Conservation (phyloP, 768 basidiomycete species). For the Plicaturopsis crispa region DNA sequence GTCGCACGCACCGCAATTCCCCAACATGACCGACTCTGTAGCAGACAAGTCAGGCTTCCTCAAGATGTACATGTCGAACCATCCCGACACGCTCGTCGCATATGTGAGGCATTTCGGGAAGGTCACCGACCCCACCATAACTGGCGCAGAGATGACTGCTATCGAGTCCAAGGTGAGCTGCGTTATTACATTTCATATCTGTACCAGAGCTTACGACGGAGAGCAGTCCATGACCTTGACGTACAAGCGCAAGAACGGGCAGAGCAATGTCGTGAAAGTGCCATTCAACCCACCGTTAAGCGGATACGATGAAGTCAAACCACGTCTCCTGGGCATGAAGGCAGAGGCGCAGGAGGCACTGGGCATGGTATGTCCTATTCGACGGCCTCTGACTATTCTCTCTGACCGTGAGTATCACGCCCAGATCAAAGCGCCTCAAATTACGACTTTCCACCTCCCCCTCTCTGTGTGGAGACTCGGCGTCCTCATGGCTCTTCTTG, state of each 20-base stretch:
- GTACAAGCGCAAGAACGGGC: constrained; percentile 46
- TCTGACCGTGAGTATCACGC: constrained; percentile 2
- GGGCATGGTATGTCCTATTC: constrained; percentile 53
- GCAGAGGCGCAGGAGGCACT: constrained; percentile 71
- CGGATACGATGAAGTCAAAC: constrained; percentile 79
- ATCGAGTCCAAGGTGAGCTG: constrained; percentile 57
- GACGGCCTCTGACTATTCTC: background rate
- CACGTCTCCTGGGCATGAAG: constrained; percentile 74
- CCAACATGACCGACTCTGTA: constrained; percentile 64
- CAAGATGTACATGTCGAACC: constrained; percentile 79
- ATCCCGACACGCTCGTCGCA: constrained; percentile 78
- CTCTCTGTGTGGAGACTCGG: constrained; percentile 15
- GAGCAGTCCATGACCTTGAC: constrained; percentile 66
- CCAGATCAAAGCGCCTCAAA: constrained; percentile 58
- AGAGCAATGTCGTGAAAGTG: constrained; percentile 42
- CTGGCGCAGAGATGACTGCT: constrained; percentile 60
- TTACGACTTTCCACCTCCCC: constrained; percentile 49
- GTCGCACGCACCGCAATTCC: too few species aligned
- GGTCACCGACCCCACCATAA: constrained; percentile 40
- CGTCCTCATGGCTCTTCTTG: constrained; percentile 16
- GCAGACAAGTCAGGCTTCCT: constrained; percentile 71
- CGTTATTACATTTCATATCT: background rate
- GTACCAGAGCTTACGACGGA: too few species aligned
- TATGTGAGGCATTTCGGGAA: constrained; percentile 76
- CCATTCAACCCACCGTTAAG: constrained; percentile 63